Evolutionary conservation across 768 basidiomycete species (phyloP).

Genomic region (Russula earlei): DNA sequence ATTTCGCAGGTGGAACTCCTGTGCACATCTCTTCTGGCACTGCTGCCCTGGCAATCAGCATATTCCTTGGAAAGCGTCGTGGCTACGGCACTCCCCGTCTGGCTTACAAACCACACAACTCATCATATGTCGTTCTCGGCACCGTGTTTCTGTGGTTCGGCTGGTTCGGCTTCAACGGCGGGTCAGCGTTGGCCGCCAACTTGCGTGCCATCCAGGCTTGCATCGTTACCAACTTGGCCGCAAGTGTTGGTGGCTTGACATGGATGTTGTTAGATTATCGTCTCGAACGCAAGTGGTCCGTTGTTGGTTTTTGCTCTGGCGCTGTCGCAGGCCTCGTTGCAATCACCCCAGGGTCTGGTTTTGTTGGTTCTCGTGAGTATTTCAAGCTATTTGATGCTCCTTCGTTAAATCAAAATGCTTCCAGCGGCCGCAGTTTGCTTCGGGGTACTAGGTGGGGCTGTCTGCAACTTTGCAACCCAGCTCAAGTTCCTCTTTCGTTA

Average conservation of each 20-base stretch:
- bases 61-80: constrained; percentile 84
- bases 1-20: constrained; percentile 93
- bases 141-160: constrained; percentile 92
- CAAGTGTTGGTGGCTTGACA: constrained; percentile 75
- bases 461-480: constrained; percentile 94
- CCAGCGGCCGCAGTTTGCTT: constrained; percentile 75
- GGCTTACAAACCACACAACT: constrained; percentile 92
- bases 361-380: constrained; percentile 60
- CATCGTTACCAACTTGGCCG: constrained; percentile 90
- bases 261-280: constrained; percentile 97
- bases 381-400: not conserved
- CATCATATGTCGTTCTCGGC: constrained; percentile 86
- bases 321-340: constrained; percentile 86
- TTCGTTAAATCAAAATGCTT: constrained; percentile 4
- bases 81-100: constrained; percentile 88
- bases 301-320: constrained; percentile 92
- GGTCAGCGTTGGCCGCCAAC: constrained; percentile 82
- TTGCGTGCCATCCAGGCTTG: constrained; percentile 81
- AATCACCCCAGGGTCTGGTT: constrained; percentile 81
- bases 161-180: constrained; percentile 96
- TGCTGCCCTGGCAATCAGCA: constrained; percentile 82
- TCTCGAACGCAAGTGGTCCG: constrained; percentile 87
- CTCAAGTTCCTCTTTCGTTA: constrained; percentile 75
- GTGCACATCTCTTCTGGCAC: constrained; percentile 94
- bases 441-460: constrained; percentile 72